phyloP scores from a whole-genome alignment of 108 stramenopile genomes.

The Nitzschia sp. region DNA sequence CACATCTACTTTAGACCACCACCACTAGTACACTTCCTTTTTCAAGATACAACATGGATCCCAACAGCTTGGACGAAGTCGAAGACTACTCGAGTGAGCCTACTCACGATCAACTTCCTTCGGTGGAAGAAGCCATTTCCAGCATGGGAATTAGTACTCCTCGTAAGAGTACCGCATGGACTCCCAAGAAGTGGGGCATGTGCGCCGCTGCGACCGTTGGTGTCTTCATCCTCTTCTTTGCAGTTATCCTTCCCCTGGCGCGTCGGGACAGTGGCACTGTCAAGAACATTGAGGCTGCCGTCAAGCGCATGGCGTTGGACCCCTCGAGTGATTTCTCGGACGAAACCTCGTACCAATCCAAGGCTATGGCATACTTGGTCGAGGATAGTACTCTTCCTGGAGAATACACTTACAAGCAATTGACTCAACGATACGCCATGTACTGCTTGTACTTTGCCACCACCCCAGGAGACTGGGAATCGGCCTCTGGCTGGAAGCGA shows the following conservation, averaged over 20 bases:
- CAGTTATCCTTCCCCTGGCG: not conserved
- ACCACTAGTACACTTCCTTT: too few species aligned
- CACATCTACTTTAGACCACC: too few species aligned
- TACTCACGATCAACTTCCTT: slow-evolving; percentile 26
- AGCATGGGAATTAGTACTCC: too few species aligned
- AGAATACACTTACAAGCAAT: slow-evolving; percentile 7
- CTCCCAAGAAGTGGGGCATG: not conserved
- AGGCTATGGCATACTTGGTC: not conserved
- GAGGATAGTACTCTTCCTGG: not conserved
- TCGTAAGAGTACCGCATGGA: not conserved
- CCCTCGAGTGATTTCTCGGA: not conserved
- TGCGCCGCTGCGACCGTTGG: not conserved
- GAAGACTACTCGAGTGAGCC: slow-evolving; percentile 4
- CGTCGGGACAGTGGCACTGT: not conserved
- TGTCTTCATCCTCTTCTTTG: not conserved
- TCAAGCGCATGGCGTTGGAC: not conserved
- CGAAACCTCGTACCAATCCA: slow-evolving; percentile 1
- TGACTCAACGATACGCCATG: slow-evolving; percentile 17
- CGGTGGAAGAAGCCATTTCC: slow-evolving; percentile 17
- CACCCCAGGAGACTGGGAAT: not conserved
- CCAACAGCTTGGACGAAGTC: slow-evolving; percentile 6
- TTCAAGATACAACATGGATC: not conserved
- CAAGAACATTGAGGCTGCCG: not conserved
- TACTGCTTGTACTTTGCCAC: slow-evolving; percentile 5
- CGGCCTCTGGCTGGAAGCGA: slow-evolving; percentile 5